phyloP scores from a whole-genome alignment of 441 rosid species.

The Arabidopsis lyrata region DNA sequence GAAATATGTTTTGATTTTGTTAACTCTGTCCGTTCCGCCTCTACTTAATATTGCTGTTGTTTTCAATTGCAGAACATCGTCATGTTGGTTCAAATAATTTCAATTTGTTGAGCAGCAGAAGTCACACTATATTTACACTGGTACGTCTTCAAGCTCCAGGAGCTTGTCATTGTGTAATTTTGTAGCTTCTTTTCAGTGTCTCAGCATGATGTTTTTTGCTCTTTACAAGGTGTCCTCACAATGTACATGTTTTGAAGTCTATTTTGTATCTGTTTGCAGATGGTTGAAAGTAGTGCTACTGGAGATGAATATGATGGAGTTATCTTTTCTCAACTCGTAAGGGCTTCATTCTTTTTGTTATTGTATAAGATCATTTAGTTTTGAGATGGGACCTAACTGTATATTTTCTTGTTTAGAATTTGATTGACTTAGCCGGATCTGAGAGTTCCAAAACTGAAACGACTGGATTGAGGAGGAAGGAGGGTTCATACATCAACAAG shows the following conservation, averaged over 20 bases:
- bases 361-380: conserved; percentile 36
- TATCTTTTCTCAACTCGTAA: conserved; percentile 97
- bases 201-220: conserved; percentile 11
- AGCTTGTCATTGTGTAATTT: not conserved
- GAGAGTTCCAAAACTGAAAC: conserved; percentile 99
- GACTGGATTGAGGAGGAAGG: conserved; percentile 96
- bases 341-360: conserved; percentile 43
- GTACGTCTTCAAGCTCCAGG: conserved; percentile 73
- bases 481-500: conserved; percentile 99
- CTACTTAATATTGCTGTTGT: conserved; percentile 5
- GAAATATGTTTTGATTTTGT: conserved; percentile 10
- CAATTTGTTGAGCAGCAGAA: conserved; percentile 97
- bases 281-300: conserved; percentile 96
- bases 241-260: conserved; percentile 22
- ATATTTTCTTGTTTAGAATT: conserved; percentile 63
- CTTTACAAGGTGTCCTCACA: conserved; percentile 1
- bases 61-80: conserved; percentile 89
- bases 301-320: conserved; percentile 99
- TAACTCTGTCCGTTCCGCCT: conserved; percentile 3
- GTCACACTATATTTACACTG: conserved; percentile 99
- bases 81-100: conserved; percentile 99
- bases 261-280: conserved; percentile 61
- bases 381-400: conserved; percentile 12
- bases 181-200: conserved; percentile 24
- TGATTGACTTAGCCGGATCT: conserved; percentile 99